Evolutionary conservation across 176 grass and related monocot species (phyloP).

Genomic region (Leersia perrieri): DNA sequence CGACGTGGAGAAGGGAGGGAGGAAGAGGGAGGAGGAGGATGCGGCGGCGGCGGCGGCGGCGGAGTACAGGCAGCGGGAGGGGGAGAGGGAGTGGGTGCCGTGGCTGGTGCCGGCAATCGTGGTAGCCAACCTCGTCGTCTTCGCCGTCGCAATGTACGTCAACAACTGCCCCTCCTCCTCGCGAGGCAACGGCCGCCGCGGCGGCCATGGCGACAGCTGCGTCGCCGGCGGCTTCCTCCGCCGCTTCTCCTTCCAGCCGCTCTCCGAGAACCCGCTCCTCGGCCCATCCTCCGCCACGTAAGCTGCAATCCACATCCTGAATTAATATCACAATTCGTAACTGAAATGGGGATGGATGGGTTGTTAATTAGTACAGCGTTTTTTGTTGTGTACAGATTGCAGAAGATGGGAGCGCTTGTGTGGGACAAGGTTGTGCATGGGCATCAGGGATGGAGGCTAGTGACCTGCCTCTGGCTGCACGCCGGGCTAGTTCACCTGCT

Average conservation of each 20-base stretch:
- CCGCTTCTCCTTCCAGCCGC: constrained; percentile 82
- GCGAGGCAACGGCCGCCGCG: neutral
- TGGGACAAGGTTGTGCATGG: constrained; percentile 77
- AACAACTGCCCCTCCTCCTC: constrained; percentile 73
- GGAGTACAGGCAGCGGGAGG: constrained; percentile 28
- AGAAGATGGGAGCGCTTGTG: constrained; percentile 79
- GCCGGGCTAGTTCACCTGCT: constrained; percentile 86
- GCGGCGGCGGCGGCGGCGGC: neutral
- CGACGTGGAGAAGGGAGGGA: constrained; percentile 61
- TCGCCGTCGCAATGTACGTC: constrained; percentile 81
- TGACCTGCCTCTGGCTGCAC: constrained; percentile 92
- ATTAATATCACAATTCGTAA: neutral
- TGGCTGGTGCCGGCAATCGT: constrained; percentile 74
- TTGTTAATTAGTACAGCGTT: neutral
- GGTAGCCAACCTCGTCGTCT: constrained; percentile 63
- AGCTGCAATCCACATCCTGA: neutral
- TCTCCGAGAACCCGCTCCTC: constrained; percentile 82
- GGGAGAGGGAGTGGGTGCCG: constrained; percentile 74
- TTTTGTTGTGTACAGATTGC: constrained; percentile 47
- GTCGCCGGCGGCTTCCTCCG: constrained; percentile 67
- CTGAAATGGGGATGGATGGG: neutral
- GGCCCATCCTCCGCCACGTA: constrained; percentile 89
- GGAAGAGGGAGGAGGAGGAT: neutral
- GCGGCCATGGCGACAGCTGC: constrained; percentile 37
- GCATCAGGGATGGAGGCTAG: constrained; percentile 76